Evolutionary conservation across 805 yeast species (phyloP), one percentile per base, ranked within the genome.

Genomic region (Sugiyamaella valdiviana): DNA sequence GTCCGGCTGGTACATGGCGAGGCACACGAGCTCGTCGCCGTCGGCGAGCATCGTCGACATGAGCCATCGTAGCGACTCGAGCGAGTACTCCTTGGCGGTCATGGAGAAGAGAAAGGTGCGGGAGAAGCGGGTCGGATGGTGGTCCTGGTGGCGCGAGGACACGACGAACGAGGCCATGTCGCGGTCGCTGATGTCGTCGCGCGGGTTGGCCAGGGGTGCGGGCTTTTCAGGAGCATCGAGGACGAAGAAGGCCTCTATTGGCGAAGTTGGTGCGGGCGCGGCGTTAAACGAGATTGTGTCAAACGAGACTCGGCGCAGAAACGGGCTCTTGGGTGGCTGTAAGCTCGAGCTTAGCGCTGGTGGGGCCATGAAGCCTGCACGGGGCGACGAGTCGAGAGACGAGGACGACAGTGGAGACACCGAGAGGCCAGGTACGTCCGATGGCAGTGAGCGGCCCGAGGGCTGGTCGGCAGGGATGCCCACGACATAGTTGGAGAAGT

Each of bases 1-100:
- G 5, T 29, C 22, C 10, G 41, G 40, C 32, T 48, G 44, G 42
- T 46, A 51, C 48, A 50, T 46, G 29, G 51, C 44, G 26, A 57
- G 50, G 37, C 57, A 54, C 23, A 57, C 50, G 17, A 57, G 43
- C 46, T 57, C 60, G 39, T 57, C 60, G 14, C 56, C 57, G 42
- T 57, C 57, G 41, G 50, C 45, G 6, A 54, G 32, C 40, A 57
- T 38, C 19, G 29, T 49, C 10, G 45, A 24, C 38, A 44, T 17
- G n/a, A 54, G 42, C 60, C 60, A 57, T 22, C 39, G 43, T 21
- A 57, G 44, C 2, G 60, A 54, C 6, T 21, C 21, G 6, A 43
- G 15, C 7, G 55, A 46, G 44, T 54, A 49, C 20, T 44, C 42
- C 48, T 56, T 50, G 35, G 50, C 38, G 15, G 51, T 47, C 20